These are phyloP conservation scores for Vigna radiata DNA, from an alignment of 306 rosid genomes.

Conservation along the genomic window DNA sequence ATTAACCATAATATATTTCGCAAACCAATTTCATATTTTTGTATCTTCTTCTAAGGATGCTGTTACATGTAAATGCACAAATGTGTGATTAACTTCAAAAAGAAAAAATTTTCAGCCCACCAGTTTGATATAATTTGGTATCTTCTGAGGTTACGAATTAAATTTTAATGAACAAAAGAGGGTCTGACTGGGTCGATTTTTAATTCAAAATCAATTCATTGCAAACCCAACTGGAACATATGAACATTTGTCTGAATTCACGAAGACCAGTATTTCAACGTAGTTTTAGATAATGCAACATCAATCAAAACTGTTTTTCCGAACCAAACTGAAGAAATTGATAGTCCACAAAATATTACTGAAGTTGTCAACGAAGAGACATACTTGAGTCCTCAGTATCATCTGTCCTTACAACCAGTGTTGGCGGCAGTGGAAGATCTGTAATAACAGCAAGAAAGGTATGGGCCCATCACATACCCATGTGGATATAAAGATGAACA, in stretches of 20 bases:
- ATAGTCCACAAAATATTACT: background rate
- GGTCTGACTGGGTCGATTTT: background rate
- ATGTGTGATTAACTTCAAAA: background rate
- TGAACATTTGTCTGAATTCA: background rate
- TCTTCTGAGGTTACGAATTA: background rate
- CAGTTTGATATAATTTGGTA: too few relatives aligned
- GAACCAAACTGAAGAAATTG: background rate
- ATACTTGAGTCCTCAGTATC: constrained; percentile 84
- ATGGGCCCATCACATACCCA: constrained; percentile 28
- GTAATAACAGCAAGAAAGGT: constrained; percentile 32
- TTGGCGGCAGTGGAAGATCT: constrained; percentile 84
- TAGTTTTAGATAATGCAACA: background rate
- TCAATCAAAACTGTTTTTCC: background rate
- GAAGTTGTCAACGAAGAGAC: constrained; percentile 31
- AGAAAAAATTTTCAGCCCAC: background rate
- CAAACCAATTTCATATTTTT: background rate
- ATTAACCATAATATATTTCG: background rate
- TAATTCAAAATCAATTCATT: background rate
- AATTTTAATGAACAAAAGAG: background rate
- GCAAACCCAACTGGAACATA: background rate
- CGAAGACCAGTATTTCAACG: background rate
- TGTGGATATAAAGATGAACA: background rate
- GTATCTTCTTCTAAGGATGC: constrained; percentile 15
- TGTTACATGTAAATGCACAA: background rate
- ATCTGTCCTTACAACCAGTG: constrained; percentile 73